Evolutionary conservation across 108 stramenopile genomes (phyloP), one percentile per base, ranked within the genome.

Genomic region (Cyclotella atomus): DNA sequence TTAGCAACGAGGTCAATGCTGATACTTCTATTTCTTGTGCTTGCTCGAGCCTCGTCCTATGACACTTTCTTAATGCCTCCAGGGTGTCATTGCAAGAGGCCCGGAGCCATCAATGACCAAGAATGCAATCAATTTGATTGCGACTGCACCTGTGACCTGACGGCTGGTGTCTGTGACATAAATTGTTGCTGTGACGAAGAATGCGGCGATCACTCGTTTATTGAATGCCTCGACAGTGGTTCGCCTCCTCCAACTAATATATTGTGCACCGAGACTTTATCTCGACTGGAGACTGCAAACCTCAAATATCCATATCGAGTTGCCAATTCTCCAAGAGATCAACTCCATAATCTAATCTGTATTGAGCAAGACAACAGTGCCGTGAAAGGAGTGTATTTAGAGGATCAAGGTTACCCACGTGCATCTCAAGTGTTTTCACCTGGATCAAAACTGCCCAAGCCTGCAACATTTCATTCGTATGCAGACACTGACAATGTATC

Each of bases 141-240:
- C 75, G 36, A n/a, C 23, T 90, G 89, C 49, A 34, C 59, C 19
- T 90, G 89, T 60, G 86, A 90, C 74, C 19, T 90, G 5, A 87
- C 82, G 24, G 87, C 87, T 17, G 89, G 85, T 2, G 65, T 62
- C 23, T 90, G 89, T 70, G 89, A 90, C 63, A 21, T 74, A 14
- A 84, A 83, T 73, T 90, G 89, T 61, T 90, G 89, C 59, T 90
- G 89, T 65, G 89, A 90, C 35, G 30, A 55, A 16, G 89, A 90
- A 65, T 90, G 89, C 56, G 75, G 57, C 35, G 17, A 36, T 79
- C 15, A 15, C 9, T 70, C 75, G 24, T 89, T 87, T 60, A 41
- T 34, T 30, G 52, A 55, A 24, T 83, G 83, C 54, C 67, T 79
- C 44, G 68, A 80, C 45, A 53, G 69, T 25, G 76, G 65, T 36